phyloP scores from a whole-genome alignment of 352 stramenopile genomes.

The Poterioochromonas sp. region DNA sequence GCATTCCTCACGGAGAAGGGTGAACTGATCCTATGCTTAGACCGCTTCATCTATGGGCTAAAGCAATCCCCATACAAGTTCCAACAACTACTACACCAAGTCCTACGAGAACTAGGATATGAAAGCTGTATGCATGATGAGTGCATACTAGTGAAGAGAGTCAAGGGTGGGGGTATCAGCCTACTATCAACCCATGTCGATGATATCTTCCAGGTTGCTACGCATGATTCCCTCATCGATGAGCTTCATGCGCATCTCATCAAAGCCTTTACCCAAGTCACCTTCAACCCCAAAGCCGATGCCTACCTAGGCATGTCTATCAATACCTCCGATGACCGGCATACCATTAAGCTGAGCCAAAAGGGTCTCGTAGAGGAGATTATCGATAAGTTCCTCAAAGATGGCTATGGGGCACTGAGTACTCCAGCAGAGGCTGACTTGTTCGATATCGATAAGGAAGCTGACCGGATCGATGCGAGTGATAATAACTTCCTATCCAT shows the following conservation, averaged over 20 bases:
- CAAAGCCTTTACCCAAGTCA: slow-evolving; percentile 8
- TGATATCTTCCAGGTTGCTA: slow-evolving; percentile 27
- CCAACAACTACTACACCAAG: not conserved
- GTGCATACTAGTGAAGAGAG: not conserved
- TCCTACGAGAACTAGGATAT: slow-evolving; percentile 18
- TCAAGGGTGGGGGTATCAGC: not conserved
- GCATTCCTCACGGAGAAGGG: slow-evolving; percentile 18
- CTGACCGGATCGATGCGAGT: not conserved
- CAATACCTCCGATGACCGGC: not conserved
- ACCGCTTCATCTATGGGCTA: slow-evolving; percentile 28
- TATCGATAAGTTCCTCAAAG: not conserved
- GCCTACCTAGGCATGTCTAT: slow-evolving; percentile 8
- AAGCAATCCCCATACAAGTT: slow-evolving; percentile 30
- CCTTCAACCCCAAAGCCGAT: not conserved
- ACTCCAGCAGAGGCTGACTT: slow-evolving; percentile 6
- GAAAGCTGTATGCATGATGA: slow-evolving; percentile 14
- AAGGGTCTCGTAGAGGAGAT: not conserved
- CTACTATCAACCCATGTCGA: slow-evolving; percentile 21
- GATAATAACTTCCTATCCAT: not conserved
- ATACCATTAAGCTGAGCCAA: not conserved
- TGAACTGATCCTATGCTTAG: slow-evolving; percentile 1
- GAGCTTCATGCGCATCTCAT: not conserved
- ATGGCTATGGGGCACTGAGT: not conserved
- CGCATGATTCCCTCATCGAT: not conserved
- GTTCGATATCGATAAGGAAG: not conserved